Percentiles rank a stretch among this genome's conserved stretches.
phyloP scores from a whole-genome alignment of 176 grass and related monocot genomes.

The Pharus latifolius region DNA sequence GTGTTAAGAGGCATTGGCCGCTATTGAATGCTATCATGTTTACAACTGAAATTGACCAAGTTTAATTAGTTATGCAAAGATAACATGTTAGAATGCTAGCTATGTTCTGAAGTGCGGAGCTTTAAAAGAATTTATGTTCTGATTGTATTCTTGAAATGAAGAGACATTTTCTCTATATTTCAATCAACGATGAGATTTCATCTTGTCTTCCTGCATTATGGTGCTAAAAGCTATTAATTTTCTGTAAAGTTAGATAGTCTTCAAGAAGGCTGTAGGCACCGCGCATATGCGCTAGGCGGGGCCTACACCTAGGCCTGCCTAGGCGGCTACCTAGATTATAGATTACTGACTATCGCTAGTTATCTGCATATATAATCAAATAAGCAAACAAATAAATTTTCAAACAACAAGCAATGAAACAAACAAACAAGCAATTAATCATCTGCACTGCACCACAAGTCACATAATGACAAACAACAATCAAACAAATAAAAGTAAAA shows the following conservation, averaged over 20 bases:
- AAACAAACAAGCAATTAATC: no score
- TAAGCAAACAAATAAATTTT: no score
- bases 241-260: background rate
- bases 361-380: background rate
- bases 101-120: background rate
- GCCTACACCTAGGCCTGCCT: no score
- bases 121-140: background rate
- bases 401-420: no score
- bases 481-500: no score
- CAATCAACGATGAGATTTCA: background rate
- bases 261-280: no score
- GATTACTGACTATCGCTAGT: background rate
- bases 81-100: background rate
- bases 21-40: background rate
- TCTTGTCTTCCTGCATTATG: background rate
- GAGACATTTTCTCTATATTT: background rate
- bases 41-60: no score
- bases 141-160: background rate
- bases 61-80: background rate
- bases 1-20: background rate
- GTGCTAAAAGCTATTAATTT: background rate
- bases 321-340: background rate
- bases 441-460: no score
- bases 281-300: no score
- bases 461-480: no score